These are phyloP conservation scores for Leucaena leucocephala DNA, from an alignment of 306 rosid species.

Conservation along the genomic window DNA sequence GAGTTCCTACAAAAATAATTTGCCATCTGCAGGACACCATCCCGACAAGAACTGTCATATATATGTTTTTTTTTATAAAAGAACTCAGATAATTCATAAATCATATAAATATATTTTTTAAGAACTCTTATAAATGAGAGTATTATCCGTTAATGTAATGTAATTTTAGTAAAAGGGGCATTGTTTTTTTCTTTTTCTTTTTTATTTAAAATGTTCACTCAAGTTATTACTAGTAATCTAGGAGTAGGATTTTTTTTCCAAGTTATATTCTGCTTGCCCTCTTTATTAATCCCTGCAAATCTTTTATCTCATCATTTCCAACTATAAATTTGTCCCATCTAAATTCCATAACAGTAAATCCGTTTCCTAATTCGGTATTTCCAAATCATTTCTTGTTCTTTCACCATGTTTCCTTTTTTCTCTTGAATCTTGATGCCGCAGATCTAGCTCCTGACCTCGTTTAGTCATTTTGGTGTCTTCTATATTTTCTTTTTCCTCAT, in stretches of 20 bases:
- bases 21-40: not conserved
- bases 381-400: conserved; percentile 7
- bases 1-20: not conserved
- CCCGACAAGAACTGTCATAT: not conserved
- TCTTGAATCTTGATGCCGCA: not conserved
- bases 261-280: not conserved
- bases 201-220: no score
- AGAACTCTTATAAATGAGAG: not conserved
- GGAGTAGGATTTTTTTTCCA: no score
- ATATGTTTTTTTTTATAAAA: no score
- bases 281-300: conserved; percentile 18
- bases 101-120: no score
- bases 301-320: conserved; percentile 9
- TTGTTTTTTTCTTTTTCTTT: no score
- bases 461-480: conserved; percentile 29
- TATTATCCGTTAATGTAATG: no score
- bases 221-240: no score
- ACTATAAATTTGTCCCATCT: not conserved
- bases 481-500: not conserved
- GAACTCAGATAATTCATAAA: no score
- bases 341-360: conserved; percentile 4
- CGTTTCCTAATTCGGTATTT: not conserved
- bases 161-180: no score
- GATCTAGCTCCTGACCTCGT: conserved; percentile 20
- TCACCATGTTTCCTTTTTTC: not conserved